Base-by-base conservation (phyloP, 1,284 basidiomycete species). In the Cryptococcus sp. region DNA sequence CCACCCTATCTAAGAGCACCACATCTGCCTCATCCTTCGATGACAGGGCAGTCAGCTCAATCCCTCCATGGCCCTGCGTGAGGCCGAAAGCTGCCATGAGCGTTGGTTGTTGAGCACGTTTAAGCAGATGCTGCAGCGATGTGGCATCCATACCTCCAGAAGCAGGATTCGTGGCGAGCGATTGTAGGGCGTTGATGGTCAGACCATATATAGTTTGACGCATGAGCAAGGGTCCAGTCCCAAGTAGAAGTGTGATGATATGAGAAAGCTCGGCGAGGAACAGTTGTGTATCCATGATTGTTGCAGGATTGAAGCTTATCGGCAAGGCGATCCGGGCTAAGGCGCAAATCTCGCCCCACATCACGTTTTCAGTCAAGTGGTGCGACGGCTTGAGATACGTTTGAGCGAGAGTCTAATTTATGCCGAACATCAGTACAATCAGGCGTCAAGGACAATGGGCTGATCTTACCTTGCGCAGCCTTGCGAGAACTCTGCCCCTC, bases 341-440 rank as follows among this genome's bases (percentile, higher is more conserved):
- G 1, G 88, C 87, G 3, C 88, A 87, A 13, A 94, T 89, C 72
- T 94, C 91, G 61, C 84, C 85, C 90, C 91, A 94, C 60, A 88
- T 85, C 1, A 83, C 77, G 73, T 90, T 90, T 47, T 90, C 86
- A 2, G 83, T 81, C 3, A 93, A 82, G 13, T 83, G 82, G 53
- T 78, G 80, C 3, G 86, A 84, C 1, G 85, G 81, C 67, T 85
- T 85, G 47, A 85, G 81, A 49, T 88, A 86, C 1, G 88, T 85
- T 80, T 83, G 90, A 47, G 86, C 86, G 57, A 92, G 82, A 25
- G 86, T 85, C 88, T 89, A 57, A 1, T 46, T 54, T 25, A 49
- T 13, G 5, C 20, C 15, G 16, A 23, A 45, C 54, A 22, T 50
- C 35, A 58, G 57, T 49, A 20, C 22, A 27, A n/a, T 20, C 19